phyloP scores from a whole-genome alignment of 768 basidiomycete genomes.

The Boletus rubescentipes region DNA sequence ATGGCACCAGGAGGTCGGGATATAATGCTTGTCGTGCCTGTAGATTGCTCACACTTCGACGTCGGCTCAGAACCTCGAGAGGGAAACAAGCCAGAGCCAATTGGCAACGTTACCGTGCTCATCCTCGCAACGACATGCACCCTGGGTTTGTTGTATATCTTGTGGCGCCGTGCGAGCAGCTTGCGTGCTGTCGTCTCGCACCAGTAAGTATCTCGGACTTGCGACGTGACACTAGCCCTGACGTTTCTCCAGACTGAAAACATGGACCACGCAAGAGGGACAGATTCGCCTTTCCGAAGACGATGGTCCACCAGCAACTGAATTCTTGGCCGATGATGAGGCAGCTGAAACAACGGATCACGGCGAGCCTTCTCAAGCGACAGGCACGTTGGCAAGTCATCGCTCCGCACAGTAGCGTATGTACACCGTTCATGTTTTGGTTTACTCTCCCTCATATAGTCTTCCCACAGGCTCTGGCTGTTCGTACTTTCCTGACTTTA shows the following conservation, averaged over 20 bases:
- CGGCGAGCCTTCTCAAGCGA: conserved; percentile 24
- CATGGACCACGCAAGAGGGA: conserved; percentile 53
- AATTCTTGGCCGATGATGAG: conserved; percentile 61
- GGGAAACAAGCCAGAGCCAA: conserved; percentile 61
- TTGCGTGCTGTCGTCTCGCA: conserved; percentile 61
- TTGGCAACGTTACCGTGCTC: conserved; percentile 55
- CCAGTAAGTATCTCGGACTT: conserved; percentile 41
- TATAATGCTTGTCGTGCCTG: not conserved
- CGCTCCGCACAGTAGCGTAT: conserved; percentile 2
- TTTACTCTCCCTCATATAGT: not conserved
- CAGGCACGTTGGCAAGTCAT: conserved; percentile 2
- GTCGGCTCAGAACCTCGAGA: conserved; percentile 50
- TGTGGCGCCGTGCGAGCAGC: conserved; percentile 60
- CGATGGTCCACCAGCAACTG: conserved; percentile 67
- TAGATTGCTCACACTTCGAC: not conserved
- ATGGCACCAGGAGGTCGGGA: conserved; percentile 30
- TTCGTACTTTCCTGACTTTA: not conserved
- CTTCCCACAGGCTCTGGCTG: not conserved
- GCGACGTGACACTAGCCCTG: not conserved
- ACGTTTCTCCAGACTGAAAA: conserved; percentile 48
- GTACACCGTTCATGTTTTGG: not conserved
- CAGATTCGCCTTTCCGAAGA: conserved; percentile 67
- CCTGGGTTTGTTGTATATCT: conserved; percentile 54
- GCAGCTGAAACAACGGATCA: conserved; percentile 38
- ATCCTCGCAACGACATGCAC: conserved; percentile 59